phyloP scores from a whole-genome alignment of 2,329 filamentous ascomycete species.

The Calonectria honghensis region DNA sequence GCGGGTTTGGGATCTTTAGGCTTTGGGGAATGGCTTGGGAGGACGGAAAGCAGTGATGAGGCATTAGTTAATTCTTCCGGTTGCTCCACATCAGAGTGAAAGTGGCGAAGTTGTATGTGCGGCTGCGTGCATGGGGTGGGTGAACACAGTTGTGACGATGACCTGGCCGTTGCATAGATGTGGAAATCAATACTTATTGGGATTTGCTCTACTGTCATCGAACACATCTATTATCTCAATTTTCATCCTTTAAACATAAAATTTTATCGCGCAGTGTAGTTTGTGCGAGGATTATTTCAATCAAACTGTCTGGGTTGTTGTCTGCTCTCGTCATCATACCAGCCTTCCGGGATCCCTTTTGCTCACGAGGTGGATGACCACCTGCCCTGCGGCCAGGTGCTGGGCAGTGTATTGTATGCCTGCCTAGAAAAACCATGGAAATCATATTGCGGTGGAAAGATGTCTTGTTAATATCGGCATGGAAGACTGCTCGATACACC shows the following conservation, averaged over 20 bases:
- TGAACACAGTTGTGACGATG: neutral
- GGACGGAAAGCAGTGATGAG: neutral
- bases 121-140: neutral
- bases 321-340: neutral
- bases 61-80: too few species aligned
- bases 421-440: neutral
- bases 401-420: neutral
- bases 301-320: neutral
- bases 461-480: neutral
- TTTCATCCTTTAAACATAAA: neutral
- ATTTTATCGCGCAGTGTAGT: neutral
- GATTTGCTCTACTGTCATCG: neutral
- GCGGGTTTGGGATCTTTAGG: constrained; percentile 39
- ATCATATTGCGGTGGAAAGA: neutral
- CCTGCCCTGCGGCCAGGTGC: neutral
- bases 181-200: neutral
- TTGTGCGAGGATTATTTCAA: neutral
- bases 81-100: neutral
- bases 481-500: neutral
- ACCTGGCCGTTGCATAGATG: neutral
- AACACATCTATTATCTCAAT: neutral
- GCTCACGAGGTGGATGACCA: neutral
- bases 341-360: neutral
- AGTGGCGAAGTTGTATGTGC: neutral
- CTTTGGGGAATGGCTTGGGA: constrained; percentile 29